phyloP scores from a whole-genome alignment of 805 yeast genomes.

The Wickerhamiella qilinensis region DNA sequence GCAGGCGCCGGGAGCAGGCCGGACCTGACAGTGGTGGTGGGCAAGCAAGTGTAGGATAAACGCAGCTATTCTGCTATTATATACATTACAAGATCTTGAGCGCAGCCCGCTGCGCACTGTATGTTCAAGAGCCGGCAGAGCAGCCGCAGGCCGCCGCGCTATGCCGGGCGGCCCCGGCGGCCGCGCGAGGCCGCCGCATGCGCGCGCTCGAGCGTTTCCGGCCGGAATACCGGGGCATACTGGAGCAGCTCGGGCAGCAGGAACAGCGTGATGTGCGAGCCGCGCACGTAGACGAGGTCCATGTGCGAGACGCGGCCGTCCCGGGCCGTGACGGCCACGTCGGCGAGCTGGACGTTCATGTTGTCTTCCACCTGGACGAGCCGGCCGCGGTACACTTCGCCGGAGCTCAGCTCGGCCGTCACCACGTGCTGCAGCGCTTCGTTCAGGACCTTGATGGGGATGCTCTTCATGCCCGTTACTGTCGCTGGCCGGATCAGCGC shows the following conservation, averaged over 20 bases:
- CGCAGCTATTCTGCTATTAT: no score
- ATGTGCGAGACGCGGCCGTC: conserved; percentile 63
- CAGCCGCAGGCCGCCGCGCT: no score
- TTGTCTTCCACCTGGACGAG: conserved; percentile 72
- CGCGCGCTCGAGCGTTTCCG: conserved; percentile 16
- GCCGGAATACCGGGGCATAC: conserved; percentile 75
- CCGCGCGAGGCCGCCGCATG: background rate
- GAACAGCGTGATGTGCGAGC: conserved; percentile 73
- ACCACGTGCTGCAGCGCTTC: conserved; percentile 84
- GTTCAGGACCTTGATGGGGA: conserved; percentile 71
- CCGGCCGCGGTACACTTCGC: conserved; percentile 79
- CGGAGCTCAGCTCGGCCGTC: conserved; percentile 67
- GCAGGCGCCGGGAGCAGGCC: no score
- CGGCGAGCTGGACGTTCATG: conserved; percentile 79
- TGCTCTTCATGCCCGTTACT: conserved; percentile 54
- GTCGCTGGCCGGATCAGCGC: no score
- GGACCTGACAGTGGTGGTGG: no score
- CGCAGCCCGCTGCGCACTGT: no score
- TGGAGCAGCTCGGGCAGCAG: conserved; percentile 76
- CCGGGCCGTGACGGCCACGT: conserved; percentile 61
- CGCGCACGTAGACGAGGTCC: conserved; percentile 79
- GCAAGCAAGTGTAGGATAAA: no score
- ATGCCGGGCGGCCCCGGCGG: background rate
- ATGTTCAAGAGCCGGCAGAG: no score
- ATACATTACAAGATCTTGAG: no score